Evolutionary conservation across 257 asterid genomes (phyloP).

Genomic region (Cruciata laevipes): DNA sequence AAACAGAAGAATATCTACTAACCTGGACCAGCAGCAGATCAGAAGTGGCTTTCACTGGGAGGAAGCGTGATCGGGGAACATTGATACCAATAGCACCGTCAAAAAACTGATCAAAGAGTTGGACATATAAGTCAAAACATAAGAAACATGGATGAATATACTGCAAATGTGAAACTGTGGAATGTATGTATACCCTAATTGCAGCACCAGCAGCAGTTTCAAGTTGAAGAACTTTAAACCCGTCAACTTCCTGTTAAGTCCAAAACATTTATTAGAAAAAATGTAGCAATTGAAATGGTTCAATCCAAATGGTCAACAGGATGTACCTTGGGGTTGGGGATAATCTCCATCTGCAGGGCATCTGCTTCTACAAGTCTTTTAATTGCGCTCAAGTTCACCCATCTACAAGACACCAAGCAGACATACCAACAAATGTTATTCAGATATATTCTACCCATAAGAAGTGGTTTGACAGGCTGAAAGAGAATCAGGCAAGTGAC

Average conservation of each 20-base stretch:
- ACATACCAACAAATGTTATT: constrained; percentile 1
- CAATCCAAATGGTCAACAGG: constrained; percentile 10
- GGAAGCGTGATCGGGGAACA: constrained; percentile 97
- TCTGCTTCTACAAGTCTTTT: constrained; percentile 70
- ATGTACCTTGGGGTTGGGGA: constrained; percentile 90
- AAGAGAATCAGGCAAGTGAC: constrained; percentile 17
- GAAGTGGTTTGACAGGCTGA: background rate
- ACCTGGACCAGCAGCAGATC: constrained; percentile 97
- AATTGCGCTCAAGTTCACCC: constrained; percentile 87
- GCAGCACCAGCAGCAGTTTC: constrained; percentile 99
- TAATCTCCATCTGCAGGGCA: constrained; percentile 92
- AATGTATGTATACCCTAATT: constrained; percentile 52
- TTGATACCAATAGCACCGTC: constrained; percentile 86
- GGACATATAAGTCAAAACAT: background rate
- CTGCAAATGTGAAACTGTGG: background rate
- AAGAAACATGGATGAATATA: constrained; percentile 1
- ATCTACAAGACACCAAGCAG: constrained; percentile 44
- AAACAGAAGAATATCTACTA: constrained; percentile 5
- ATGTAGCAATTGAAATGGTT: too few relatives aligned
- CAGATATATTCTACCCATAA: background rate
- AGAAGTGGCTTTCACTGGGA: constrained; percentile 92
- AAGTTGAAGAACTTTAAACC: constrained; percentile 90
- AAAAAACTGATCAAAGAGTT: constrained; percentile 49
- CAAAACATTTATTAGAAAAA: constrained; percentile 1
- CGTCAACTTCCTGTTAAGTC: constrained; percentile 77